Evolutionary conservation across 2,329 filamentous ascomycete species (phyloP).

Genomic region (Sclerotinia nivalis): DNA sequence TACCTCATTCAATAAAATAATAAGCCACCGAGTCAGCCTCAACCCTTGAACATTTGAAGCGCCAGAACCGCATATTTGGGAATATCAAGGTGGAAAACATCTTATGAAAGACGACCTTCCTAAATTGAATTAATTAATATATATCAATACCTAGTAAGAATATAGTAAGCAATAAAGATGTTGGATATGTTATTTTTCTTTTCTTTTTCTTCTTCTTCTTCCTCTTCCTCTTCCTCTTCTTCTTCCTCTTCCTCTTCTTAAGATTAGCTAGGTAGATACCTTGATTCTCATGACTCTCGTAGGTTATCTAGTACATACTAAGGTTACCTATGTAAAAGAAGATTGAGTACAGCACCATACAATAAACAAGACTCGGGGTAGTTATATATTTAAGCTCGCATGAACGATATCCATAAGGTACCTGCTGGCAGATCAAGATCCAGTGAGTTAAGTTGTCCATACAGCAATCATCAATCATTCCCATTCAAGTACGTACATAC

Average conservation of each 20-base stretch:
- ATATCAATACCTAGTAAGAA: background rate
- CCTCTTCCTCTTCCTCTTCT: too few relatives aligned
- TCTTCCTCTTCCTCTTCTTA: too few relatives aligned
- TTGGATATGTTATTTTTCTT: too few relatives aligned
- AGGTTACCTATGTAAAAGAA: background rate
- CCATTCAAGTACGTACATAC: too few relatives aligned
- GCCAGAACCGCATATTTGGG: background rate
- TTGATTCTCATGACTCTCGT: background rate
- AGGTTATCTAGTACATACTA: background rate
- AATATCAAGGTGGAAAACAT: background rate
- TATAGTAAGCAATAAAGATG: background rate
- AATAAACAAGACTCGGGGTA: background rate
- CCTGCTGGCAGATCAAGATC: background rate
- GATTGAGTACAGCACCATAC: background rate
- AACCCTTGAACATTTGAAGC: background rate
- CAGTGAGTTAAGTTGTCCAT: background rate
- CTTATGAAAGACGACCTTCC: background rate
- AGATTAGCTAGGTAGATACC: too few relatives aligned
- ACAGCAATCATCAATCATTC: too few relatives aligned
- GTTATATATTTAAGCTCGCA: background rate
- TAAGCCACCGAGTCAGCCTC: conserved; percentile 6
- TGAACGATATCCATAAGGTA: background rate
- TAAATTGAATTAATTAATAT: background rate
- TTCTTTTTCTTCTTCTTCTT: too few relatives aligned
- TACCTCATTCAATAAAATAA: background rate